phyloP scores from a whole-genome alignment of 352 stramenopile genomes.

The Phytophthora podocarpi region DNA sequence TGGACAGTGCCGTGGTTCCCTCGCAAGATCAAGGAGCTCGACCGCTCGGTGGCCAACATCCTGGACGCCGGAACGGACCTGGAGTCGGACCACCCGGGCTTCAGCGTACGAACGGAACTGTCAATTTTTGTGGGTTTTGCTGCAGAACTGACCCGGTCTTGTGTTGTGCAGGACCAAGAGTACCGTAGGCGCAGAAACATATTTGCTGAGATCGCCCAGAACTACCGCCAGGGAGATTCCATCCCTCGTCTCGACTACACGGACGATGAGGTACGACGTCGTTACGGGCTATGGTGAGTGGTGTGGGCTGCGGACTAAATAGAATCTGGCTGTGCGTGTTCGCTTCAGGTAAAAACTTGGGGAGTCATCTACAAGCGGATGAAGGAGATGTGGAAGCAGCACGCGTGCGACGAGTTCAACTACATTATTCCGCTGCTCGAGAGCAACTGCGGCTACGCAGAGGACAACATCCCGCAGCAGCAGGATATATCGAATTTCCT shows the following conservation, averaged over 20 bases:
- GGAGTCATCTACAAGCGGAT: conserved; percentile 93
- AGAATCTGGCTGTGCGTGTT: neutral
- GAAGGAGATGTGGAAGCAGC: conserved; percentile 92
- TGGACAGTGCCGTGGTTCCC: conserved; percentile 81
- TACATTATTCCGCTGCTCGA: conserved; percentile 94
- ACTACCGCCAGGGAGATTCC: conserved; percentile 89
- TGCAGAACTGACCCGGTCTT: neutral
- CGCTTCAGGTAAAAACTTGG: conserved; percentile 81
- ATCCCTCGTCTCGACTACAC: conserved; percentile 97
- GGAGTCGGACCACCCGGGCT: conserved; percentile 95
- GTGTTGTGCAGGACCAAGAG: conserved; percentile 61
- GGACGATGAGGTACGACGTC: conserved; percentile 83
- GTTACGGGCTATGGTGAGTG: neutral
- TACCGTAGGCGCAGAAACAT: conserved; percentile 91
- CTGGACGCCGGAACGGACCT: conserved; percentile 95
- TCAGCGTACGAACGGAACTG: conserved; percentile 91
- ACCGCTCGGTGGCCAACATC: conserved; percentile 82
- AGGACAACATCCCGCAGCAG: conserved; percentile 95
- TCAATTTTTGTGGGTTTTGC: too few relatives aligned
- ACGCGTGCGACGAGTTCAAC: conserved; percentile 98
- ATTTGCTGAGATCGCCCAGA: conserved; percentile 89
- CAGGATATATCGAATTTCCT: conserved; percentile 96
- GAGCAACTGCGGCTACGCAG: conserved; percentile 93
- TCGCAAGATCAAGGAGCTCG: conserved; percentile 83
- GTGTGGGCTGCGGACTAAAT: neutral